Base-by-base conservation (phyloP, 352 stramenopile species). In the Phytophthora sp. region DNA sequence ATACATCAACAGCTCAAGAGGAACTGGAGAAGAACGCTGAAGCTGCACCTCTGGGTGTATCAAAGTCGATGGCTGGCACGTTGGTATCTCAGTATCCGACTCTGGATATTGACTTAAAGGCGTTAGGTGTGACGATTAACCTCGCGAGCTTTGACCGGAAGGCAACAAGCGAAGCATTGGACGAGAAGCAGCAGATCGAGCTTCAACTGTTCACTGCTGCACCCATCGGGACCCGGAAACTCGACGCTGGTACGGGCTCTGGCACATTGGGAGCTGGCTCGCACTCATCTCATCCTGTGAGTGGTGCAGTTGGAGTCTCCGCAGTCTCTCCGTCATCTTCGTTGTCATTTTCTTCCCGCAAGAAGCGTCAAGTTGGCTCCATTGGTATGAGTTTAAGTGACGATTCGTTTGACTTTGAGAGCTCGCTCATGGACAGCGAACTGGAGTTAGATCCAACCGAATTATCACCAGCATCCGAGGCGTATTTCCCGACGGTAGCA, bases 401-500 rank as follows among this genome's bases (percentile, higher is more conserved):
- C 36, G 76, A 80, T 39, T 42, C 68, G 7, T 85, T 91, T 56
- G 84, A 92, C 44, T 91, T 94, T 42, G 86, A 94, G 53, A 86
- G 78, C 39, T 74, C 83, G 1, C 57, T 93, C 7, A 66, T 86
- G 26, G 80, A 91, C 45, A 76, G 63, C 18, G 81, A 97, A 16
- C 55, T 82, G 36, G 75, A 89, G 36, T 55, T 91, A 13, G 86
- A 95, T 42, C 80, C 88, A 12, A 90, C 72, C 1, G 77, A 86
- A 21, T 53, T 95, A 2, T 92, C 85, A 2, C 86, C 86, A 39
- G 76, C 80, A 2, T 89, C 83, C 4, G 96, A 99, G 42, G 88
- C 96, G 45, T 99, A 98, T 68, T 99, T 99, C 79, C 96, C 97
- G 13, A 99, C 97, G 1, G 96, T 99, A 20, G 95, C 97, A 7